phyloP scores from a whole-genome alignment of 768 basidiomycete genomes.

The Trametes maxima region DNA sequence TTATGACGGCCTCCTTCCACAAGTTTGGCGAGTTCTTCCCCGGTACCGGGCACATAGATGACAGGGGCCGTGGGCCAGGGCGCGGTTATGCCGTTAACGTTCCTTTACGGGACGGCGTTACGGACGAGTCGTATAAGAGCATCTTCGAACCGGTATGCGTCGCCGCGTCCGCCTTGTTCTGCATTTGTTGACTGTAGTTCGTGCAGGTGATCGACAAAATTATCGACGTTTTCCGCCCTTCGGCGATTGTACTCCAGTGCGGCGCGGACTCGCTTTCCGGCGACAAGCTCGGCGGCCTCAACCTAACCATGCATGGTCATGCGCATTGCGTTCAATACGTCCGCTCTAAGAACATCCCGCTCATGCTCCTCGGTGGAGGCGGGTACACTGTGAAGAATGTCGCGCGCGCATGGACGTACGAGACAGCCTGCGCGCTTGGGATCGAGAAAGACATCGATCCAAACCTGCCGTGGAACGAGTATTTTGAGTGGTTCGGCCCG shows the following conservation, averaged over 20 bases:
- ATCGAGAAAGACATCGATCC: conserved; percentile 76
- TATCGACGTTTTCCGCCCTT: conserved; percentile 85
- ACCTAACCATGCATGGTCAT: conserved; percentile 94
- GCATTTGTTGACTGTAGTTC: conserved; percentile 21
- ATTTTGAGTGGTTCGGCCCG: conserved; percentile 98
- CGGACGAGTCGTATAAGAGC: conserved; percentile 81
- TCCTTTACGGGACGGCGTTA: conserved; percentile 92
- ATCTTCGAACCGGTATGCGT: conserved; percentile 88
- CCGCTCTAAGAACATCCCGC: conserved; percentile 77
- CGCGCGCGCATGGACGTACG: conserved; percentile 92
- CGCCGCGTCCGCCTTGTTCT: neutral
- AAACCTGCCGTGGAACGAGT: conserved; percentile 83
- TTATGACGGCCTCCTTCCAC: conserved; percentile 97
- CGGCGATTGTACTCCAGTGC: conserved; percentile 90
- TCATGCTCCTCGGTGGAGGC: conserved; percentile 92
- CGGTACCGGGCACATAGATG: conserved; percentile 84
- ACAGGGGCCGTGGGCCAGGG: conserved; percentile 81
- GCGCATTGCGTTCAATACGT: conserved; percentile 89
- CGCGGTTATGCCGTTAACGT: conserved; percentile 91
- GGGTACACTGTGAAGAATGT: conserved; percentile 99
- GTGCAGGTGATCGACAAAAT: conserved; percentile 78
- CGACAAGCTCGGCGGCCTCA: conserved; percentile 96
- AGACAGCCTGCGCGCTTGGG: conserved; percentile 94
- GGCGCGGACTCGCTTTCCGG: conserved; percentile 95
- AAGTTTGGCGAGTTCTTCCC: conserved; percentile 97